Evolutionary conservation across 352 stramenopile genomes (phyloP).

Genomic region (Saprolegnia diclina): DNA sequence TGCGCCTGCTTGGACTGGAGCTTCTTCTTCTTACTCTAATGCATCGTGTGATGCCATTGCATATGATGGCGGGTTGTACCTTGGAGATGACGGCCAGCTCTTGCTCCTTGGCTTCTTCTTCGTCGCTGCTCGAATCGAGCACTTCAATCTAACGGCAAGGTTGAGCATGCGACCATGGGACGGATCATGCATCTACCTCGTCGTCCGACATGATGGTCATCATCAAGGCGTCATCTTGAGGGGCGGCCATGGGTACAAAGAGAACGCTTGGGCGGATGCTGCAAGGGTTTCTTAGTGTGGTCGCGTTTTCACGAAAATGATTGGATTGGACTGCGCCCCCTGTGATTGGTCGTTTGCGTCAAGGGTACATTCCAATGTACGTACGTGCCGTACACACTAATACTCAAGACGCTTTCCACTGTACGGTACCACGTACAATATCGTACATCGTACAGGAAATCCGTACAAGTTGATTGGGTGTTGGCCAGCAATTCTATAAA

Average conservation of each 20-base stretch:
- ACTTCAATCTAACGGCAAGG: conserved; percentile 41
- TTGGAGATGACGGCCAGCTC: conserved; percentile 67
- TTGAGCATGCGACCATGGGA: conserved; percentile 1
- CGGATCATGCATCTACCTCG: conserved; percentile 36
- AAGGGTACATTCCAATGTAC: background rate
- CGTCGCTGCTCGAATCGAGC: conserved; percentile 67
- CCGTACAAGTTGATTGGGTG: conserved; percentile 17
- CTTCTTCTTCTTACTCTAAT: conserved; percentile 35
- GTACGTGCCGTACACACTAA: background rate
- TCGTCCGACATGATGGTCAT: conserved; percentile 87
- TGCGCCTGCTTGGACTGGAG: conserved; percentile 41
- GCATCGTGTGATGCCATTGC: background rate
- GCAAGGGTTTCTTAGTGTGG: conserved; percentile 11
- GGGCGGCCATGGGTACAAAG: background rate
- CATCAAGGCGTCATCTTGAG: conserved; percentile 57
- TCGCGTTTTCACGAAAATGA: conserved; percentile 16
- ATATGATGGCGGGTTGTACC: conserved; percentile 26
- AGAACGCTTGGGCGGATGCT: background rate
- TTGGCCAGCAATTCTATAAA: conserved; percentile 2
- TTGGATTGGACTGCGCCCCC: conserved; percentile 20
- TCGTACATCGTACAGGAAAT: conserved; percentile 14
- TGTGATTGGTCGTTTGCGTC: background rate
- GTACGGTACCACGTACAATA: background rate
- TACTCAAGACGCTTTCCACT: background rate
- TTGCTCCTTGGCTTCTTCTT: conserved; percentile 39